Percentiles rank a stretch among this genome's conserved stretches.
Evolutionary conservation across 768 basidiomycete species (phyloP).

Genomic region (Auriscalpium microsporum): DNA sequence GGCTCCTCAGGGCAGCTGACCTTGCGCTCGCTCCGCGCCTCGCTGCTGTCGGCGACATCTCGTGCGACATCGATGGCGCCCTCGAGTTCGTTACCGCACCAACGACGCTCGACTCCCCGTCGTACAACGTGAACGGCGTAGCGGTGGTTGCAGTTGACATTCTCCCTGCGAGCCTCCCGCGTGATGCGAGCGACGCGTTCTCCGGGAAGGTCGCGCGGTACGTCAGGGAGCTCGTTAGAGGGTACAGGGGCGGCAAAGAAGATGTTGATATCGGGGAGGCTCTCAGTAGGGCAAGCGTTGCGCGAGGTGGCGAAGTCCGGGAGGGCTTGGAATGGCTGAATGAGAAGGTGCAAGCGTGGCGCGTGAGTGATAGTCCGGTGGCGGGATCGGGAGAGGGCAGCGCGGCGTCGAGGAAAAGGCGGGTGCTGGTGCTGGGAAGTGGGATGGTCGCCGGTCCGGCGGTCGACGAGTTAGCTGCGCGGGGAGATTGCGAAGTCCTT

Average conservation of each 20-base stretch:
- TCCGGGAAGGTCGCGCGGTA: conserved; percentile 60
- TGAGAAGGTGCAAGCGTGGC: conserved; percentile 39
- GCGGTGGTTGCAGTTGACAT: conserved; percentile 90
- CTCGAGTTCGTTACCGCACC: conserved; percentile 73
- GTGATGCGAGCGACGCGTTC: conserved; percentile 76
- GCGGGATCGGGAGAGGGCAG: not conserved
- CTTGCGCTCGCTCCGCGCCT: conserved; percentile 43
- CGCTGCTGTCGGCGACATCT: conserved; percentile 77
- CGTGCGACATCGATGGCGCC: conserved; percentile 86
- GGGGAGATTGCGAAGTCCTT: conserved; percentile 56
- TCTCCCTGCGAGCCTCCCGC: conserved; percentile 74
- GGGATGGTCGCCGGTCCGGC: conserved; percentile 96
- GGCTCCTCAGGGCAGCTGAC: conserved; percentile 65
- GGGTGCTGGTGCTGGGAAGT: conserved; percentile 76
- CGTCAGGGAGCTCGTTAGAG: conserved; percentile 44
- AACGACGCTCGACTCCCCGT: conserved; percentile 73
- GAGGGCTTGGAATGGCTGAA: conserved; percentile 52
- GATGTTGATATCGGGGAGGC: conserved; percentile 31
- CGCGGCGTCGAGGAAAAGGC: conserved; percentile 37
- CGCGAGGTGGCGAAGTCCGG: conserved; percentile 45
- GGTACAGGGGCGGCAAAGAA: conserved; percentile 23
- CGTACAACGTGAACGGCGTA: conserved; percentile 55
- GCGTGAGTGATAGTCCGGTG: conserved; percentile 6
- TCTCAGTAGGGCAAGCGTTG: conserved; percentile 65
- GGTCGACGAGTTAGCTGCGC: conserved; percentile 59